Conservation (phyloP, 345 rosid species). For the Laguncularia racemosa region DNA sequence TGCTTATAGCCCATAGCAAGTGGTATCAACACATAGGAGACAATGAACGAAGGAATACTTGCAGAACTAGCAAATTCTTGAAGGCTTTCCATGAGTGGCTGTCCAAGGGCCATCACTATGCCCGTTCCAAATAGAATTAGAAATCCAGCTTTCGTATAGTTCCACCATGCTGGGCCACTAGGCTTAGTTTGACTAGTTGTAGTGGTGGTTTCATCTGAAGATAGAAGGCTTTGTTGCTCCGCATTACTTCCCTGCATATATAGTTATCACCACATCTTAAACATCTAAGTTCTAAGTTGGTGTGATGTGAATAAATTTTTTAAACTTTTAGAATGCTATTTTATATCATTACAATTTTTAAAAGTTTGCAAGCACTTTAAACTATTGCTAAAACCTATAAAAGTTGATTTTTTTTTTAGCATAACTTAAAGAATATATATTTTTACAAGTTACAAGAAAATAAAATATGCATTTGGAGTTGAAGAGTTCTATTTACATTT, state of each 20-base stretch:
- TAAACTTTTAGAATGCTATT: no score
- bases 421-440: no score
- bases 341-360: no score
- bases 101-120: slow-evolving; percentile 16
- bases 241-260: slow-evolving; percentile 7
- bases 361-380: no score
- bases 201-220: neutral
- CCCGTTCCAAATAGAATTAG: slow-evolving; percentile 29
- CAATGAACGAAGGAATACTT: slow-evolving; percentile 27
- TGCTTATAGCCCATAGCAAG: slow-evolving; percentile 26
- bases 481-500: no score
- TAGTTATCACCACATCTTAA: neutral
- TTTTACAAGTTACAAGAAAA: no score
- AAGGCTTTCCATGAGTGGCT: slow-evolving; percentile 23
- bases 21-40: slow-evolving; percentile 37
- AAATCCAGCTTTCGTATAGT: slow-evolving; percentile 20
- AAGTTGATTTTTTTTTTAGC: no score
- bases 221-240: slow-evolving; percentile 19
- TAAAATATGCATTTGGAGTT: no score
- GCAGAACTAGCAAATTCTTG: slow-evolving; percentile 18
- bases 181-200: neutral
- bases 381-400: no score
- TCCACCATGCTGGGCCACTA: slow-evolving; percentile 22
- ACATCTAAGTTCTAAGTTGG: neutral
- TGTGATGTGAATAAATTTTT: neutral